These are phyloP conservation scores for Dipodascus geniculatus DNA, from an alignment of 805 yeast species.

Conservation along the genomic window DNA sequence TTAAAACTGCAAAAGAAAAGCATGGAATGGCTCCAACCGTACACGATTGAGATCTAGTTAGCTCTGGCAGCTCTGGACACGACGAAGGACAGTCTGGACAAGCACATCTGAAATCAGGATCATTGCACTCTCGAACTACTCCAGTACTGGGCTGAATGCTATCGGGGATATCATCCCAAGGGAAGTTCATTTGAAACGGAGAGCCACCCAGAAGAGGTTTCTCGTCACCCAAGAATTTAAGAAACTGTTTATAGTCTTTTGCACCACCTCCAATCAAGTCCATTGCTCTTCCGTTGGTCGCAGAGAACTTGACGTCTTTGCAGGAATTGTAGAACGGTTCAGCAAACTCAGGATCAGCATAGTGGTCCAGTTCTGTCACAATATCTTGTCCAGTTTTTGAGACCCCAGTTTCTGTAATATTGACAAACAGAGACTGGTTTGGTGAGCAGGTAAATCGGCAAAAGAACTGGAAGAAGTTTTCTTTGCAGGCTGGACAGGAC, in stretches of 20 bases:
- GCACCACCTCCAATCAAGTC: conserved; percentile 98
- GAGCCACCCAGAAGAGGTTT: conserved; percentile 92
- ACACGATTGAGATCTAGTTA: conserved; percentile 35
- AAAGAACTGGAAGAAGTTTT: conserved; percentile 73
- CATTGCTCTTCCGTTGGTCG: conserved; percentile 94
- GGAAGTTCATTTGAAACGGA: conserved; percentile 83
- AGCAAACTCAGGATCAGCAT: conserved; percentile 50
- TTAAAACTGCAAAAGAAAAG: conserved; percentile 50
- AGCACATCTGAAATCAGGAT: conserved; percentile 55
- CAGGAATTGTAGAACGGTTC: conserved; percentile 66
- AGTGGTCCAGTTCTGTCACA: conserved; percentile 62
- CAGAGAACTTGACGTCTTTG: conserved; percentile 78
- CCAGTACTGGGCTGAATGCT: conserved; percentile 24
- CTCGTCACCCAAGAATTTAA: conserved; percentile 87
- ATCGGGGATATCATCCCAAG: conserved; percentile 31
- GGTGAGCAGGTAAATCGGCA: conserved; percentile 86
- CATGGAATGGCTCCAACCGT: conserved; percentile 56
- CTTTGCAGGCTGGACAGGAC: conserved; percentile 87
- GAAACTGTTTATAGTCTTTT: conserved; percentile 50
- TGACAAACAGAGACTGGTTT: conserved; percentile 61
- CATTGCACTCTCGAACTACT: conserved; percentile 41
- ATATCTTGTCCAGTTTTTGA: conserved; percentile 43
- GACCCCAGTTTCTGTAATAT: conserved; percentile 43
- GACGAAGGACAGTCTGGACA: conserved; percentile 80
- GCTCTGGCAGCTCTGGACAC: conserved; percentile 57